phyloP scores from a whole-genome alignment of 257 asterid species.

The Capsicum pubescens region DNA sequence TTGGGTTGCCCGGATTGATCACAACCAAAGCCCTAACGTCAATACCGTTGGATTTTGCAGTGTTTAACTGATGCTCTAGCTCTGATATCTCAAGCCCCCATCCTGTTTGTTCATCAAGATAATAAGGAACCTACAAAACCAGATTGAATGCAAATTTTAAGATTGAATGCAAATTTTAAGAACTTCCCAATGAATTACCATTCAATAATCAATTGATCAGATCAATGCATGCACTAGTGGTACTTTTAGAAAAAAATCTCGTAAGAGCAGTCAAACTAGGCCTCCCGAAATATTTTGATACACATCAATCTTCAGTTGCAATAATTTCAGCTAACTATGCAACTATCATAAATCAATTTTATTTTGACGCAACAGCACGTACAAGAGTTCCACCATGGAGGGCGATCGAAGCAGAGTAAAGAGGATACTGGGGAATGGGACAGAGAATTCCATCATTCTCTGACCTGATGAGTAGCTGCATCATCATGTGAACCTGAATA shows the following conservation, averaged over 20 bases:
- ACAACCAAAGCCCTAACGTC: conserved; percentile 89
- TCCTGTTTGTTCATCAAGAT: conserved; percentile 93
- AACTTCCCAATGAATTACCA: conserved; percentile 3
- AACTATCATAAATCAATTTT: conserved; percentile 3
- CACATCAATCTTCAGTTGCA: background rate
- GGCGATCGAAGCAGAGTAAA: conserved; percentile 80
- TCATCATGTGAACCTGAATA: conserved; percentile 98
- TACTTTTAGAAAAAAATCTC: background rate
- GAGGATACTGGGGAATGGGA: conserved; percentile 99
- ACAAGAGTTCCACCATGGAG: conserved; percentile 99
- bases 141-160: conserved; percentile 29
- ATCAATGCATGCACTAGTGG: background rate
- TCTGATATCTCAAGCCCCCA: conserved; percentile 94
- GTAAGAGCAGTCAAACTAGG: conserved; percentile 6
- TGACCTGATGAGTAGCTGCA: conserved; percentile 85
- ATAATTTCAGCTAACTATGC: background rate
- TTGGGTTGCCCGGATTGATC: conserved; percentile 98
- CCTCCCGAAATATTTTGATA: background rate
- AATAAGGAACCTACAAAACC: conserved; percentile 81
- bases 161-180: conserved; percentile 31
- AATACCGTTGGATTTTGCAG: conserved; percentile 80
- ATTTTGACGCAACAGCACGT: conserved; percentile 36
- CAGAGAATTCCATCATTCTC: conserved; percentile 91
- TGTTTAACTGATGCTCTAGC: conserved; percentile 76
- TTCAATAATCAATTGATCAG: conserved; percentile 1